Evolutionary conservation across 2,329 filamentous ascomycete species (phyloP).

Genomic region (Kalaharituber pfeilii): DNA sequence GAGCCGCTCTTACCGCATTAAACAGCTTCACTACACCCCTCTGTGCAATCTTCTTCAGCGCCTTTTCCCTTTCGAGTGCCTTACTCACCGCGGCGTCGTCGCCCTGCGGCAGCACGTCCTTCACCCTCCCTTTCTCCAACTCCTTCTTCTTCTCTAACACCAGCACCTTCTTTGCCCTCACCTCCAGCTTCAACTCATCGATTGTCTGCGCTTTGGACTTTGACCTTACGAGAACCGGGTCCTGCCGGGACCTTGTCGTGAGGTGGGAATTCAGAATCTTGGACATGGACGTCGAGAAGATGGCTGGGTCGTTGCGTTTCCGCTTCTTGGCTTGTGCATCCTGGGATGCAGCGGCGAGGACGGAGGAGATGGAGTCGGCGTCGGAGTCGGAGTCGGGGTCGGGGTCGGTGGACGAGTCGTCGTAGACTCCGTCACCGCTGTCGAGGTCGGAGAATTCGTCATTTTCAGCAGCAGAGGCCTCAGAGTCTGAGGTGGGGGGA

Average conservation of each 20-base stretch:
- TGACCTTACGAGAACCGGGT: conserved; percentile 78
- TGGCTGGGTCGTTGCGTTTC: conserved; percentile 65
- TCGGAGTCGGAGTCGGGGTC: conserved; percentile 26
- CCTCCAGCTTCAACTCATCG: conserved; percentile 44
- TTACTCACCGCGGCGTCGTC: conserved; percentile 22
- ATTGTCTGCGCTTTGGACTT: conserved; percentile 51
- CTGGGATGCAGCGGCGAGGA: conserved; percentile 30
- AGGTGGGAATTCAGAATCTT: conserved; percentile 88
- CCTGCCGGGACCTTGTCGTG: conserved; percentile 58
- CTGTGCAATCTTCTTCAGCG: conserved; percentile 72
- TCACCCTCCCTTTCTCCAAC: conserved; percentile 71
- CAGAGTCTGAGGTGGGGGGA: background rate
- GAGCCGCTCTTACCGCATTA: conserved; percentile 82
- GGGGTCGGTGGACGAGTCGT: conserved; percentile 24
- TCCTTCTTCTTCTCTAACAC: conserved; percentile 63
- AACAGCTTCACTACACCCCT: conserved; percentile 91
- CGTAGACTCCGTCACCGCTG: conserved; percentile 22
- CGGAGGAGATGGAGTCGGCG: conserved; percentile 26
- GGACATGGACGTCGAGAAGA: conserved; percentile 81
- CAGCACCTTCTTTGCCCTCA: conserved; percentile 61
- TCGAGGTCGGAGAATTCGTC: conserved; percentile 4
- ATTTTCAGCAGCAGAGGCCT: conserved; percentile 10
- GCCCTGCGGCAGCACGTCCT: conserved; percentile 51
- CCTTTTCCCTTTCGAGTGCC: conserved; percentile 52
- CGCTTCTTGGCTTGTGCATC: conserved; percentile 43